Base-by-base conservation (phyloP, 306 rosid genomes). In the Vigna trinervia region DNA sequence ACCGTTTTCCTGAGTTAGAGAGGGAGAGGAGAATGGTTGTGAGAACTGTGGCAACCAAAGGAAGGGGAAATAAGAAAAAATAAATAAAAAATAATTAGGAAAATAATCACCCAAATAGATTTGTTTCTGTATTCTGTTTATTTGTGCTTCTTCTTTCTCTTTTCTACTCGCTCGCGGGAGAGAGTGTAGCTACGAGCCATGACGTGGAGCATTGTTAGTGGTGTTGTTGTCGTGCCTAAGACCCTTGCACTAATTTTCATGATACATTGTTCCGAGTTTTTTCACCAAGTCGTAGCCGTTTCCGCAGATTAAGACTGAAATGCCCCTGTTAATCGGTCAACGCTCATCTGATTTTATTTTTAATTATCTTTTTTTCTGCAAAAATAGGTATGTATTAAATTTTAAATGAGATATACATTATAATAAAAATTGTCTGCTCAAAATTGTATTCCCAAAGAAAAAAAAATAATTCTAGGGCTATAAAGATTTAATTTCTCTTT, bases 221-320 rank as follows among this genome's bases (percentile, higher is more conserved):
- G 92, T 30, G 17, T 0, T 1, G 32, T 73, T 85, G 82, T 12
- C 54, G 38, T 80, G 87, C 75, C 8, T 86, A 30, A 3, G 2
- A 45, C 26, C 30, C 50, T 81, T 78, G 78, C 92, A 86, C 87
- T 79, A 78, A 83, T 85, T 81, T 75, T 83, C 20, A 84, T 84
- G 91, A 73, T 50, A 45, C 47, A 43, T 65, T 51, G 78, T 80
- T 45, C 30, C 59, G 70, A 32, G 74, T 48, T 47, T 58, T 14
- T 6, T 51, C 39, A 58, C 68, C 20, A 30, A 52, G 78, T 74
- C 76, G 13, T 74, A 69, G 87, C 81, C 79, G 83, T 86, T 86
- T 79, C 70, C 1, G 1, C 26, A 4, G 2, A 26, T 3, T 30
- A 8, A 3, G 61, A 65, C 74, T 15, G 43, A 80, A 53, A 14